A percentile compares a stretch with the other conserved stretches of the same genome.
phyloP scores from a whole-genome alignment of 1,284 basidiomycete genomes.

The Irpex sp. region DNA sequence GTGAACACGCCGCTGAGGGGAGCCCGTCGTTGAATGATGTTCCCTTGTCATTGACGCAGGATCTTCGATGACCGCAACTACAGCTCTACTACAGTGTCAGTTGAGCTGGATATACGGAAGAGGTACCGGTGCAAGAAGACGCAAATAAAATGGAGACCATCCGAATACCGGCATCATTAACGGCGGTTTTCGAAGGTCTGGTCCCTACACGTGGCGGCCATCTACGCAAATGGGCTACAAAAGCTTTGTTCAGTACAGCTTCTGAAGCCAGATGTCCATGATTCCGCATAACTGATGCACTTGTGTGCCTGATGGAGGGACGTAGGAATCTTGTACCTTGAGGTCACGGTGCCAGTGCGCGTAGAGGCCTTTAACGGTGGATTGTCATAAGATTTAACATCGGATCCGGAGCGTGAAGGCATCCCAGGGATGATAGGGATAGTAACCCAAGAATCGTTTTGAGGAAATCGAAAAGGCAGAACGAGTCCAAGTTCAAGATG shows the following conservation, averaged over 20 bases:
- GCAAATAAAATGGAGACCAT: neutral
- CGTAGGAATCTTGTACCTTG: neutral
- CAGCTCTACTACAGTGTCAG: neutral
- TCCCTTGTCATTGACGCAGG: slow-evolving; percentile 2
- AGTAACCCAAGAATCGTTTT: neutral
- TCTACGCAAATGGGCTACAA: neutral
- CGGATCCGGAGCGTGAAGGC: neutral
- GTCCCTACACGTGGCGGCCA: neutral
- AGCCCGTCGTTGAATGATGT: neutral
- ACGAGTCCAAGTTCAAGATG: neutral
- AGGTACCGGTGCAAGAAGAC: neutral
- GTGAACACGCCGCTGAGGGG: slow-evolving; percentile 4
- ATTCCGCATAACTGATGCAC: neutral
- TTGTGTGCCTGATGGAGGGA: neutral
- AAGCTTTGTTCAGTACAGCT: neutral
- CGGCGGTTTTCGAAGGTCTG: neutral
- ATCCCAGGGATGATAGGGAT: neutral
- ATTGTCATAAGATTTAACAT: neutral
- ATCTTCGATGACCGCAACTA: neutral
- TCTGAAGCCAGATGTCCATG: neutral
- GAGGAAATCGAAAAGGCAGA: neutral
- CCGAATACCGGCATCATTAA: neutral
- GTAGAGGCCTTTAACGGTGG: no score
- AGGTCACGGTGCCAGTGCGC: neutral
- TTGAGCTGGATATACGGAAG: neutral